Percentiles rank a stretch among this genome's conserved stretches.
phyloP scores from a whole-genome alignment of 306 rosid genomes.

The Begonia masoniana region DNA sequence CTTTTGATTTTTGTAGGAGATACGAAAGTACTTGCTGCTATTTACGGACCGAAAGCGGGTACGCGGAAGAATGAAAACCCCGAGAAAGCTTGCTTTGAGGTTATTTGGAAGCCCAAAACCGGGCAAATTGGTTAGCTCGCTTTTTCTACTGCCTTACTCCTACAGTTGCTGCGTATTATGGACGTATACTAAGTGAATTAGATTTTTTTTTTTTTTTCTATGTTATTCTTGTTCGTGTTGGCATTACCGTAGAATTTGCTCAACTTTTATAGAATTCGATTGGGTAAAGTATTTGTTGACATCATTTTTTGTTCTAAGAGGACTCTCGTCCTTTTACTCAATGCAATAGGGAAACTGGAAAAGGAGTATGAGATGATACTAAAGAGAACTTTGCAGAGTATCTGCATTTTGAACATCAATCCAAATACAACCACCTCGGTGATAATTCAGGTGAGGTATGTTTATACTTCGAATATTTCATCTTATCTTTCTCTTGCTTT shows the following conservation, averaged over 20 bases:
- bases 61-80: conserved; percentile 86
- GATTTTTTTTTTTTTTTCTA: no score
- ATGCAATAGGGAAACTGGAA: conserved; percentile 46
- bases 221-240: no score
- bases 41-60: conserved; percentile 79
- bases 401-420: conserved; percentile 51
- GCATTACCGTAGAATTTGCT: no score
- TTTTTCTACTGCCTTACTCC: neutral
- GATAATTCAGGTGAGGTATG: conserved; percentile 45
- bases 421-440: conserved; percentile 73
- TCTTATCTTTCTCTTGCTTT: no score
- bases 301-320: neutral
- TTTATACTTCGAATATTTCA: neutral
- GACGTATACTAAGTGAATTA: no score
- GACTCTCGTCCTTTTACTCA: neutral
- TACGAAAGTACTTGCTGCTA: conserved; percentile 77
- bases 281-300: neutral
- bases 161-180: neutral
- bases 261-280: no score
- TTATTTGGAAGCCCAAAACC: conserved; percentile 89
- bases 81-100: conserved; percentile 78
- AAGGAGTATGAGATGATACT: conserved; percentile 81
- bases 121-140: conserved; percentile 51
- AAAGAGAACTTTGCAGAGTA: conserved; percentile 69
- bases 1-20: conserved; percentile 32